Evolutionary conservation across 2,329 filamentous ascomycete genomes (phyloP), one percentile per base, ranked within the genome.

Genomic region (Zymoseptoria crescenta): DNA sequence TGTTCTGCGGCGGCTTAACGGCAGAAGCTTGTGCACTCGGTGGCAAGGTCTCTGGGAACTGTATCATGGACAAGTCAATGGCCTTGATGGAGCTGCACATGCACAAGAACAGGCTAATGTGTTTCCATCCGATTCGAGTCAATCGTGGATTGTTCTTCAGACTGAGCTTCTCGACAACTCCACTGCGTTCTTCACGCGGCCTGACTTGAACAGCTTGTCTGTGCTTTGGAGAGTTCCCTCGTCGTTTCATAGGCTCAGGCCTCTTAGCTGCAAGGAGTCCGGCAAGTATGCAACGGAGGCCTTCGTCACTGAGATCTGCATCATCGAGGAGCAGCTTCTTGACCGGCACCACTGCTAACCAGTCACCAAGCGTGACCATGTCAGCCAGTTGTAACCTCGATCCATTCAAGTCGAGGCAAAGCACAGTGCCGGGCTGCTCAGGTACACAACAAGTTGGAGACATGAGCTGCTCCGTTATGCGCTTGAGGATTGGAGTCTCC

Each of bases 401-500:
- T 16, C 89, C 89, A 0, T 87, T 91, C 21, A 97, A 79, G 71
- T 97, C 89, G 8, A 99, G 78, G 70, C 87, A 89, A 57, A 85
- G 84, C 1, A 97, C 88, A 13, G 90, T 82, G n/a, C 92, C 91
- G 0, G 86, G 83, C 50, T 85, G 79, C 57, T 79, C 80, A 1
- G 82, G 74, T 8, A 86, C 80, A 29, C 81, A 83, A 54, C 87
- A 88, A n/a, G 83, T 81, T 1, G 86, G 81, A 45, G 87, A 84
- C 45, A 83, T 84, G 4, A 99, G 86, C 73, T 96, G 91, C 68
- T 96, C 90, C 0, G 90, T 93, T 52, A 99, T 88, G 69, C 89
- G 90, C 73, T 95, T 96, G 20, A 97, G 78, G 56, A 96, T 92
- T 0, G 91, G 90, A 0, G 91, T 95, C 75, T 97, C 94, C 59